Conservation (phyloP, 1,139 yeast genomes). For the Protomyces inouyei region DNA sequence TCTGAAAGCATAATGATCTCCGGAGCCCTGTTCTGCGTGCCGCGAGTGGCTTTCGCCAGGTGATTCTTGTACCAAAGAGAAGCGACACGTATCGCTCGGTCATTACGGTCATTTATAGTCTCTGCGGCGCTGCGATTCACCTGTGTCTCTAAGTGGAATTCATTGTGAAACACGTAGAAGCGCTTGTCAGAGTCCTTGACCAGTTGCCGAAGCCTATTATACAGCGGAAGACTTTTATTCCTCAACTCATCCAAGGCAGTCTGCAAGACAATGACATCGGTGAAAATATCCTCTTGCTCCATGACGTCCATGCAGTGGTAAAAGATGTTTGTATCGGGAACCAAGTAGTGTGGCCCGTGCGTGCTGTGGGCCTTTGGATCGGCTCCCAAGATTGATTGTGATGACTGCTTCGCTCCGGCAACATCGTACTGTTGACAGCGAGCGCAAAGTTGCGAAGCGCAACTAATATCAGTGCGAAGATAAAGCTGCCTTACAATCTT, state of each 20-base stretch:
- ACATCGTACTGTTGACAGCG: slow-evolving; percentile 47
- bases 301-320: slow-evolving; percentile 78
- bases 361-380: slow-evolving; percentile 53
- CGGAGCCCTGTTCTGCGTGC: slow-evolving; percentile 43
- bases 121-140: slow-evolving; percentile 62
- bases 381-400: slow-evolving; percentile 42
- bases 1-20: slow-evolving; percentile 66
- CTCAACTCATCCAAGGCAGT: slow-evolving; percentile 91
- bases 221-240: slow-evolving; percentile 80
- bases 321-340: slow-evolving; percentile 84
- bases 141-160: slow-evolving; percentile 70
- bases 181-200: slow-evolving; percentile 72
- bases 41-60: slow-evolving; percentile 41
- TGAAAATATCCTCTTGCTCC: slow-evolving; percentile 71
- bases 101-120: slow-evolving; percentile 83
- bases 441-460: slow-evolving; percentile 68
- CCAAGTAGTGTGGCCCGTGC: slow-evolving; percentile 65
- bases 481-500: slow-evolving; percentile 85
- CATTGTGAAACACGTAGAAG: slow-evolving; percentile 89
- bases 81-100: slow-evolving; percentile 76
- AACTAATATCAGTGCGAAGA: slow-evolving; percentile 84
- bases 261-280: slow-evolving; percentile 88
- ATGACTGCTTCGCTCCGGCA: slow-evolving; percentile 43
- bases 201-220: slow-evolving; percentile 72
- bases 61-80: slow-evolving; percentile 70